Conservation (phyloP, 768 basidiomycete genomes). For the Boletus coccyginus region DNA sequence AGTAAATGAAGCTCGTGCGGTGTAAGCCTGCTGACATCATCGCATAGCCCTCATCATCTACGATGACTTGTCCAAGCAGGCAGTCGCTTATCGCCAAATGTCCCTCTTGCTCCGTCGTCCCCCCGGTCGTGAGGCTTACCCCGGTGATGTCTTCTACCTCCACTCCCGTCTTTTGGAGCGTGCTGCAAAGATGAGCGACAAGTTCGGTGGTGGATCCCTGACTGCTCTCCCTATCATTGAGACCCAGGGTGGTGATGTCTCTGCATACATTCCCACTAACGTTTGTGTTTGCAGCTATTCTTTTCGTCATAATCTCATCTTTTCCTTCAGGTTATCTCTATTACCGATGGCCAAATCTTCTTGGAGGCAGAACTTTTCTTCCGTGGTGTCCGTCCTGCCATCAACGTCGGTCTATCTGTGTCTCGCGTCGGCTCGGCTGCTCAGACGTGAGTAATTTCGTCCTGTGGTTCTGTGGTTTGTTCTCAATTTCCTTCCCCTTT, state of each 20-base stretch:
- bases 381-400: slow-evolving; percentile 99
- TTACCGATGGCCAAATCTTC: slow-evolving; percentile 99
- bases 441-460: slow-evolving; percentile 75
- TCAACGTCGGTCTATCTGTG: slow-evolving; percentile 99
- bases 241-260: slow-evolving; percentile 99
- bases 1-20: slow-evolving; percentile 19
- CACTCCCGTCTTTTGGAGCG: slow-evolving; percentile 99
- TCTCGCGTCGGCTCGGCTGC: slow-evolving; percentile 99
- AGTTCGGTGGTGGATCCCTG: slow-evolving; percentile 97
- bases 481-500: background rate
- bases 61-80: slow-evolving; percentile 99
- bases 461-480: background rate
- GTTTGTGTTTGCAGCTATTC: slow-evolving; percentile 38
- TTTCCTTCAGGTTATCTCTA: slow-evolving; percentile 85
- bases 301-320: background rate
- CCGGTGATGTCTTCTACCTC: slow-evolving; percentile 99
- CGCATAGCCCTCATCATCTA: slow-evolving; percentile 89
- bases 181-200: slow-evolving; percentile 99
- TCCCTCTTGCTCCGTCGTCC: slow-evolving; percentile 99
- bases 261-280: slow-evolving; percentile 96
- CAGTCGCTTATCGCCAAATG: slow-evolving; percentile 99
- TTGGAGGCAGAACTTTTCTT: slow-evolving; percentile 99
- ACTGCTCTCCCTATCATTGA: slow-evolving; percentile 99
- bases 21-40: slow-evolving; percentile 14
- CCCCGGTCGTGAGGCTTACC: slow-evolving; percentile 99